phyloP scores from a whole-genome alignment of 2,329 filamentous ascomycete genomes.

The Sarocladium strictum region DNA sequence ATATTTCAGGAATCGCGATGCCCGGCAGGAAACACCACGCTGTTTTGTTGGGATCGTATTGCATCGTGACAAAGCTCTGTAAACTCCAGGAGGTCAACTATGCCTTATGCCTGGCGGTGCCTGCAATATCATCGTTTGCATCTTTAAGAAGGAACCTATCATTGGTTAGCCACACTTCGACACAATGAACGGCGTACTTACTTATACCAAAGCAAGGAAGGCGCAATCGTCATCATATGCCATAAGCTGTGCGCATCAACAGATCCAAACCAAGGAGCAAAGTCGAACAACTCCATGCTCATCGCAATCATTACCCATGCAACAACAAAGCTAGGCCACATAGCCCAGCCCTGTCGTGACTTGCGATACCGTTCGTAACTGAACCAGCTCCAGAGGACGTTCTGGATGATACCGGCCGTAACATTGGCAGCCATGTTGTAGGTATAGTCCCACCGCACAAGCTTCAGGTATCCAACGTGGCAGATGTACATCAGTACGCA shows the following conservation, averaged over 20 bases:
- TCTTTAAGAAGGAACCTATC: slow-evolving; percentile 80
- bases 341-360: slow-evolving; percentile 70
- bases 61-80: too few relatives aligned
- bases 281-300: slow-evolving; percentile 93
- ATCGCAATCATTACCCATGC: slow-evolving; percentile 89
- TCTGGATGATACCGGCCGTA: slow-evolving; percentile 67
- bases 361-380: slow-evolving; percentile 68
- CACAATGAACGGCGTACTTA: slow-evolving; percentile 43
- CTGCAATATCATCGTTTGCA: slow-evolving; percentile 73
- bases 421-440: slow-evolving; percentile 99
- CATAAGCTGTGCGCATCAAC: slow-evolving; percentile 93
- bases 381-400: slow-evolving; percentile 81
- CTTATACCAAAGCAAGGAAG: slow-evolving; percentile 91
- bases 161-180: slow-evolving; percentile 17
- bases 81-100: not conserved
- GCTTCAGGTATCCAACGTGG: slow-evolving; percentile 79
- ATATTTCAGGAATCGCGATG: too few relatives aligned
- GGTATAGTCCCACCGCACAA: slow-evolving; percentile 87
- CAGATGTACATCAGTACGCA: slow-evolving; percentile 66
- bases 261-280: slow-evolving; percentile 74
- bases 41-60: too few relatives aligned
- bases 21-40: too few relatives aligned
- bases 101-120: slow-evolving; percentile 62
- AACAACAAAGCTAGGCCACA: slow-evolving; percentile 86
- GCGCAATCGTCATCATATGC: slow-evolving; percentile 89